Conservation (phyloP, 108 stramenopile genomes). For the Nitzschia inconspicua region DNA sequence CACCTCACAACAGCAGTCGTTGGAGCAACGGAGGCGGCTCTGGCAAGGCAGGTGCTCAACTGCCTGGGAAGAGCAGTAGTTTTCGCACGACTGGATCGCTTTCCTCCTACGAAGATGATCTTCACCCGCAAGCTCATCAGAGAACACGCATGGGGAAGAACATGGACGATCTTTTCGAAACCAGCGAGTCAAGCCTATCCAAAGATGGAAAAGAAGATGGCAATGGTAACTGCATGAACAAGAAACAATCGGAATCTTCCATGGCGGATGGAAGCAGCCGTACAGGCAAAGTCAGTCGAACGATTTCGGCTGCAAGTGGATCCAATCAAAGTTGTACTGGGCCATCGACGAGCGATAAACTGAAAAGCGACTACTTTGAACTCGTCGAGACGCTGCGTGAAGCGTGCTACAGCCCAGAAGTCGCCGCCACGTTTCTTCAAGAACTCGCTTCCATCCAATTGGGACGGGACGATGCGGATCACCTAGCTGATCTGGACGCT, state of each 20-base stretch:
- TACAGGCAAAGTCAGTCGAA: background rate
- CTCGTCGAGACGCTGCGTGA: background rate
- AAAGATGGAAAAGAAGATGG: background rate
- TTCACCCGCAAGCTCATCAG: no score
- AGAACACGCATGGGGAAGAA: no score
- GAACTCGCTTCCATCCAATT: constrained; percentile 31
- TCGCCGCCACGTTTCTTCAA: constrained; percentile 11
- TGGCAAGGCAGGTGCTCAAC: background rate
- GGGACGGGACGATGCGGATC: constrained; percentile 22
- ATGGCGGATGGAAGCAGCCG: background rate
- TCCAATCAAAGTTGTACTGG: background rate
- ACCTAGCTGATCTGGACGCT: constrained; percentile 25
- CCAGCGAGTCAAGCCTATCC: no score
- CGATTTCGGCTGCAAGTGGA: background rate
- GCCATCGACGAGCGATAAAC: background rate
- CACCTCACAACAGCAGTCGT: background rate
- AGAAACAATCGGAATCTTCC: background rate
- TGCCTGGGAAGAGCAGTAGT: background rate
- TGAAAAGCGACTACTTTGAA: background rate
- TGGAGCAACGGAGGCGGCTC: background rate
- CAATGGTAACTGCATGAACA: background rate
- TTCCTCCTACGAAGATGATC: background rate
- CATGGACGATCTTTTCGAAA: no score
- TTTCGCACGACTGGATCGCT: background rate
- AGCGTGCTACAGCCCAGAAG: background rate